phyloP scores from a whole-genome alignment of 164 flowering plant species.

The Protea cynaroides region DNA sequence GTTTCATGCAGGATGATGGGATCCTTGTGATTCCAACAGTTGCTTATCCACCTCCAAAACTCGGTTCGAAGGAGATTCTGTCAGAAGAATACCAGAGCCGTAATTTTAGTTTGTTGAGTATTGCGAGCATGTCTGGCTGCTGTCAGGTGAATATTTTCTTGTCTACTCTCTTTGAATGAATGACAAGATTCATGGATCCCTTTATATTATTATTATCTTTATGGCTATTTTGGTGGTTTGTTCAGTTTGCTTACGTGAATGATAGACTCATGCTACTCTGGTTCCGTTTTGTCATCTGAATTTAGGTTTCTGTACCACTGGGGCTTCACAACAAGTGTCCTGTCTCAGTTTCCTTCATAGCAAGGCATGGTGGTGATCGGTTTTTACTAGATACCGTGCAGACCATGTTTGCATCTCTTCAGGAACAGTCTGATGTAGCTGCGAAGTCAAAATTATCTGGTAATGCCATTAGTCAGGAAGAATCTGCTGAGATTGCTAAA shows the following conservation, averaged over 20 bases:
- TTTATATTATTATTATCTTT: not conserved
- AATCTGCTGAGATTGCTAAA: slow-evolving; percentile 82
- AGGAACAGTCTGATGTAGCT: slow-evolving; percentile 53
- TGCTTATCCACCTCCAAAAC: slow-evolving; percentile 69
- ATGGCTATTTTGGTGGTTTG: not conserved
- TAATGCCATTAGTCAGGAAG: slow-evolving; percentile 45
- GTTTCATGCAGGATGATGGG: slow-evolving; percentile 67
- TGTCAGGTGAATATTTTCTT: slow-evolving; percentile 58
- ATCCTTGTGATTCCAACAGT: slow-evolving; percentile 79
- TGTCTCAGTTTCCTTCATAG: slow-evolving; percentile 79
- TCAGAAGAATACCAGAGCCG: slow-evolving; percentile 55
- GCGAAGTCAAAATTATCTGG: slow-evolving; percentile 39
- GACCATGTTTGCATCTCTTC: slow-evolving; percentile 57
- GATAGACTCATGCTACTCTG: not conserved
- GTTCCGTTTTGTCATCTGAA: slow-evolving; percentile 5
- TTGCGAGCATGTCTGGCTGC: slow-evolving; percentile 91
- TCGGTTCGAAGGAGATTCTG: slow-evolving; percentile 57
- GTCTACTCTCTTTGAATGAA: slow-evolving; percentile 3
- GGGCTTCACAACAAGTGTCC: slow-evolving; percentile 80
- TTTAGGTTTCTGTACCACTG: slow-evolving; percentile 76
- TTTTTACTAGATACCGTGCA: slow-evolving; percentile 77
- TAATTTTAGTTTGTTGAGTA: slow-evolving; percentile 41
- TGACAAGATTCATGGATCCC: not conserved
- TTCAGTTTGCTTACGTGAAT: no score
- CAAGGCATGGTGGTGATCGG: slow-evolving; percentile 84